Conservation (phyloP, 2,329 filamentous ascomycete genomes). For the Arthrobotrys conoides region DNA sequence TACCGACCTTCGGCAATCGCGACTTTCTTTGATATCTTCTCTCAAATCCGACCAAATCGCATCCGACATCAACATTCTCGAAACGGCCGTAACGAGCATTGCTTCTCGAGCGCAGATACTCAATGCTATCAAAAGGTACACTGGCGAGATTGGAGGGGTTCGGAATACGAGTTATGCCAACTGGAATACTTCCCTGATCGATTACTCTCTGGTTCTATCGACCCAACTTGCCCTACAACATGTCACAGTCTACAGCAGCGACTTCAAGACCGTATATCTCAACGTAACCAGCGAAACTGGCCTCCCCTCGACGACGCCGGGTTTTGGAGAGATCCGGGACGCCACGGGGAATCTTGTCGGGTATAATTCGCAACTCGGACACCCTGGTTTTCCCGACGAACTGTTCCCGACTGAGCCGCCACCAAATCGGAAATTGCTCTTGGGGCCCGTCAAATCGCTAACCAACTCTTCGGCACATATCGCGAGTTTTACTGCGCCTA, state of each 20-base stretch:
- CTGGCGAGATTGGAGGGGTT: conserved; percentile 43
- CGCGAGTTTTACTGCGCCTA: conserved; percentile 45
- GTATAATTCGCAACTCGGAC: conserved; percentile 46
- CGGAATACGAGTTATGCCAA: conserved; percentile 50
- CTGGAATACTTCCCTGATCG: conserved; percentile 56
- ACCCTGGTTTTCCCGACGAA: conserved; percentile 52
- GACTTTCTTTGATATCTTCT: conserved; percentile 45
- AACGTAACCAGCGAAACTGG: conserved; percentile 49
- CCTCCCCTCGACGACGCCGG: conserved; percentile 33
- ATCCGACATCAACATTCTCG: conserved; percentile 49
- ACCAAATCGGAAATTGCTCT: conserved; percentile 18
- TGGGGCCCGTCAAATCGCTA: conserved; percentile 45
- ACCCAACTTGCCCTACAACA: conserved; percentile 51
- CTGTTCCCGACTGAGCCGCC: conserved; percentile 39
- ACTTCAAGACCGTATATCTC: conserved; percentile 44
- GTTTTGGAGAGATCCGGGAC: conserved; percentile 40
- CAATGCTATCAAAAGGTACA: conserved; percentile 59
- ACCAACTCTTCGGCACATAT: conserved; percentile 48
- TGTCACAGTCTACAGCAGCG: conserved; percentile 50
- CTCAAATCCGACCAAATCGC: conserved; percentile 57
- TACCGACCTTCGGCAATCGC: conserved; percentile 51
- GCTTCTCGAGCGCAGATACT: conserved; percentile 53
- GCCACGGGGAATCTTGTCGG: conserved; percentile 52
- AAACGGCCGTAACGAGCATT: conserved; percentile 36
- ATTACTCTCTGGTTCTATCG: conserved; percentile 51